Evolutionary conservation across 2,329 filamentous ascomycete genomes (phyloP), one percentile per base, ranked within the genome.

Genomic region (Exophiala spinifera): DNA sequence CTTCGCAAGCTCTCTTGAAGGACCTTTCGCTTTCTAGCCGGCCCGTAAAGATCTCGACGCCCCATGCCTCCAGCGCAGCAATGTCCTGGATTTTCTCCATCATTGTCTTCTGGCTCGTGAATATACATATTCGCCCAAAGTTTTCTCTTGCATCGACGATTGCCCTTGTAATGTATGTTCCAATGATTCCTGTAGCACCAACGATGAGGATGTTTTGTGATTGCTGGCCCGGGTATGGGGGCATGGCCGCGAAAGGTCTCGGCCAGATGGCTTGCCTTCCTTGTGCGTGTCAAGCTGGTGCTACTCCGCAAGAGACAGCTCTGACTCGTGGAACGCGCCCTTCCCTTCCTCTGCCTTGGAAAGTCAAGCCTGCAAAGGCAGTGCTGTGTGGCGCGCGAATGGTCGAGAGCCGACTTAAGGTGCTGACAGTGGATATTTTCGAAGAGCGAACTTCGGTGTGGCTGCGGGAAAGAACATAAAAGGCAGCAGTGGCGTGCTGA

Each of bases 21-120:
- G 83, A 79, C 10, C 71, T 65, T 20, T 78, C 74, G 20, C 75
- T 78, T 1, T 71, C 72, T 4, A 85, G 63, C 63, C 84, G 75
- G 19, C 83, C 84, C 0, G 79, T 72, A 17, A 84, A 71, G 4
- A 87, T 72, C 8, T 79, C 72, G 6, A 83, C 75, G 1, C 78
- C 78, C 54, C 72, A 66, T 17, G 66, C 61, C 61, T 77, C 73
- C 60, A 79, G 68, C 1, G 68, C 65, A 28, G 78, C 73, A 10
- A 86, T 72, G 28, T 76, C 68, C 1, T 72, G 66, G 1, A 70
- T 57, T 61, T 86, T 86, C 8, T 69, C 73, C 45, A 74, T 65
- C n/a, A 75, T 69, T 0, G 79, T 82, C 45, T 69, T 70, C 8
- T 72, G 62, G 4, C 81, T 84, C 1, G 83, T 86, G 66, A 81